Percentiles rank a stretch among this genome's conserved stretches.
Evolutionary conservation across 257 asterid genomes (phyloP).

Genomic region (Marsdenia floribunda): DNA sequence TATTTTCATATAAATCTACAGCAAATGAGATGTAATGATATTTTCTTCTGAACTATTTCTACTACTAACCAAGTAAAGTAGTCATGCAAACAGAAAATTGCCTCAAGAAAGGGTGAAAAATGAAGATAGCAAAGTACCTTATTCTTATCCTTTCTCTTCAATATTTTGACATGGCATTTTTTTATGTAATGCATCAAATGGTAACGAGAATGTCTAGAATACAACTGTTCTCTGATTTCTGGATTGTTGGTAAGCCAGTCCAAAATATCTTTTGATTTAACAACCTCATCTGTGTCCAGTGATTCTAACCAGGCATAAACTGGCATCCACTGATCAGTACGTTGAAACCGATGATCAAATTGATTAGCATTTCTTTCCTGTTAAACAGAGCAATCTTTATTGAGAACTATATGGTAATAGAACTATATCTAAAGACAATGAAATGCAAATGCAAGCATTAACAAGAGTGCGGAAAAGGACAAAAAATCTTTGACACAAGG

Average conservation of each 20-base stretch:
- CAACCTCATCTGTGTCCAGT: conserved; percentile 67
- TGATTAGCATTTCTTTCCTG: conserved; percentile 33
- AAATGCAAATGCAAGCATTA: not conserved
- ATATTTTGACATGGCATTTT: conserved; percentile 84
- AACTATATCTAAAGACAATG: not conserved
- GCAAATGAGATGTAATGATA: not conserved
- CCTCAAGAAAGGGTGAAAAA: not conserved
- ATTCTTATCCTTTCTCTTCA: conserved; percentile 71
- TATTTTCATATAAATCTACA: not conserved
- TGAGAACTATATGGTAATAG: not conserved
- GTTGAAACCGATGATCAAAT: conserved; percentile 82
- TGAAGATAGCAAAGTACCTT: conserved; percentile 33
- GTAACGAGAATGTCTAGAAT: conserved; percentile 82
- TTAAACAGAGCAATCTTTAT: conserved; percentile 10
- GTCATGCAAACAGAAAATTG: not conserved
- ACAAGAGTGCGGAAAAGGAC: not conserved
- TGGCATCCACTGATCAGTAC: conserved; percentile 97
- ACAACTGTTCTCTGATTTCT: conserved; percentile 66
- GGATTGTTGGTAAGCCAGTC: conserved; percentile 81
- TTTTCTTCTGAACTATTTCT: not conserved
- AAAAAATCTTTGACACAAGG: not conserved
- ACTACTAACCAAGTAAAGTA: not conserved
- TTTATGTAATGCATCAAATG: conserved; percentile 91
- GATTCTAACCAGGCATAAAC: conserved; percentile 87
- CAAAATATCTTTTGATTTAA: conserved; percentile 70